Base-by-base conservation (phyloP, 1,284 basidiomycete genomes). In the Mycena sp. region DNA sequence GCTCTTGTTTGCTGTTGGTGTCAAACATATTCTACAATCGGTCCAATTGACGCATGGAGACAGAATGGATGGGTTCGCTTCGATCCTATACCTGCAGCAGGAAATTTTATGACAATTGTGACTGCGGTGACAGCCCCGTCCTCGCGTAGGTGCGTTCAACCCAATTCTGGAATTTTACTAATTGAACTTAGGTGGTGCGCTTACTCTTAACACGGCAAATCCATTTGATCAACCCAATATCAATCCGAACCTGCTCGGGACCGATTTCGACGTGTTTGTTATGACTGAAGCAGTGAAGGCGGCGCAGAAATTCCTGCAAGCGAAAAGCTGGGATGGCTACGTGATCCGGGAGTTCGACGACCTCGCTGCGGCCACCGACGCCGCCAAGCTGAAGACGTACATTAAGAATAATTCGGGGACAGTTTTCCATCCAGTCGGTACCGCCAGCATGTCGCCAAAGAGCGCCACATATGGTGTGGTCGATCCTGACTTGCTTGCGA, bases 221-320 rank as follows among this genome's bases (percentile, higher is more conserved):
- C 66, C 71, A 4, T 70, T 71, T 54, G 62, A 54, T 35, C 17
- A 58, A n/a, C 72, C 73, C 11, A 26, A 69, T 19, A 70, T 75
- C 58, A 60, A 72, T 64, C 67, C 71, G 0, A 63, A 52, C 19
- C 57, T 72, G 25, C 65, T 74, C 25, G 63, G 53, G 9, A 64
- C 48, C 16, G 51, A 61, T n/a, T 67, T 62, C 19, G 72, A 74
- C 63, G 30, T 51, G 5, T 58, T 43, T 21, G 60, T 61, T 5
- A 61, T 71, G 59, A 48, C 50, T 11, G 35, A 66, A 23, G 69
- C 66, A 6, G 43, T 73, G 19, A 44, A 54, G 28, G 57, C 54
- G 35, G 68, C 61, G 1, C 57, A 55, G 17, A 46, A 53, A 2
- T 72, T 73, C 65, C 23, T 69, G 4, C 38, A 25, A 12, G 70